These are phyloP conservation scores for Xylaria sp. DNA, from an alignment of 2,329 filamentous ascomycete genomes.

Conservation along the genomic window DNA sequence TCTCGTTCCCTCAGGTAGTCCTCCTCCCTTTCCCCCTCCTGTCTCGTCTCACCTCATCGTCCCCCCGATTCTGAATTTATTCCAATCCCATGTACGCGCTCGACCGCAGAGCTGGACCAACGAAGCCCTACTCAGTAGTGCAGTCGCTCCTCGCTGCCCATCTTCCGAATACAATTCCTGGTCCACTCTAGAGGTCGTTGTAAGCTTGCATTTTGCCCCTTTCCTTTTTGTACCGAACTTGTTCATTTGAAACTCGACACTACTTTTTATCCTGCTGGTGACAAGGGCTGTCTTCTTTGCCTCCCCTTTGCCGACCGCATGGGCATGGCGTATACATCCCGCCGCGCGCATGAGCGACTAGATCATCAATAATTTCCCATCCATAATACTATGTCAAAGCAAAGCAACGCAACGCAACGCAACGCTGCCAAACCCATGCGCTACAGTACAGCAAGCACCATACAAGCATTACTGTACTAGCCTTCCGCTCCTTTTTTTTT, in stretches of 20 bases:
- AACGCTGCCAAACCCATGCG: constrained; percentile 1
- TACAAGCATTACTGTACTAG: constrained; percentile 24
- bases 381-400: constrained; percentile 18
- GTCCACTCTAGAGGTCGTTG: constrained; percentile 14
- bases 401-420: constrained; percentile 1
- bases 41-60: constrained; percentile 29
- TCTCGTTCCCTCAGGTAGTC: constrained; percentile 16
- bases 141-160: constrained; percentile 16
- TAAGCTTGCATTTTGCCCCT: constrained; percentile 16
- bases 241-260: constrained; percentile 24
- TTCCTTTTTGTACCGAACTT: constrained; percentile 16
- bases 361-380: constrained; percentile 29
- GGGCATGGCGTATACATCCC: constrained; percentile 8
- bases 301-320: constrained; percentile 20
- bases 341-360: constrained; percentile 25
- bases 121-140: constrained; percentile 1
- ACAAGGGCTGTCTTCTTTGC: constrained; percentile 17
- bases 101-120: constrained; percentile 24
- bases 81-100: constrained; percentile 11
- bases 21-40: constrained; percentile 10
- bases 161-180: constrained; percentile 13
- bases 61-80: constrained; percentile 17
- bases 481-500: constrained; percentile 32
- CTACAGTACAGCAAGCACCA: neutral
- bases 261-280: constrained; percentile 8